phyloP scores from a whole-genome alignment of 768 basidiomycete genomes.

The Lyophyllum semitale region DNA sequence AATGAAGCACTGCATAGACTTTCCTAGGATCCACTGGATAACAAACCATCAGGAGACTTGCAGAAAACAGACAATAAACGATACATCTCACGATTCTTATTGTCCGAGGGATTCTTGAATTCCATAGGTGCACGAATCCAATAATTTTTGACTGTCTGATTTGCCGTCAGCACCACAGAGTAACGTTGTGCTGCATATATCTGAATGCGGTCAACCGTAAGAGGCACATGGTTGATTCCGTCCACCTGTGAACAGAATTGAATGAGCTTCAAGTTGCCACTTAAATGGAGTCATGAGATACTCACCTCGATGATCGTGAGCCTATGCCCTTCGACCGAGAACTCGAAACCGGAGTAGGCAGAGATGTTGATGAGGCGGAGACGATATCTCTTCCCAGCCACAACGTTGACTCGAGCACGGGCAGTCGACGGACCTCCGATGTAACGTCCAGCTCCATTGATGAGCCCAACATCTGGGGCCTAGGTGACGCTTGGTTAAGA shows the following conservation, averaged over 20 bases:
- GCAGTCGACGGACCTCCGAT: constrained; percentile 33
- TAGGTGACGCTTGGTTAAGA: background rate
- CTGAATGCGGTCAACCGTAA: constrained; percentile 38
- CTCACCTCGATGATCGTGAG: constrained; percentile 12
- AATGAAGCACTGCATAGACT: constrained; percentile 44
- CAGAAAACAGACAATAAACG: background rate
- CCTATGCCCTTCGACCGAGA: constrained; percentile 27
- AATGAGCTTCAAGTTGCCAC: background rate
- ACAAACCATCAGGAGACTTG: background rate
- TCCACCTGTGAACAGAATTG: constrained; percentile 28
- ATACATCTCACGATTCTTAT: background rate
- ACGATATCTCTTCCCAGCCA: constrained; percentile 37
- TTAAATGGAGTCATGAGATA: too few relatives aligned
- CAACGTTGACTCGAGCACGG: constrained; percentile 42
- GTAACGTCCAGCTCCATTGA: constrained; percentile 45
- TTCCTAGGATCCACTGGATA: constrained; percentile 27
- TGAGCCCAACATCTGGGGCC: constrained; percentile 24
- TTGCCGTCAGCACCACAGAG: constrained; percentile 38
- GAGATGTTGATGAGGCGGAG: constrained; percentile 45
- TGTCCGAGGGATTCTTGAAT: constrained; percentile 25
- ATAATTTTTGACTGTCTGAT: constrained; percentile 45
- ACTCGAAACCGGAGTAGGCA: constrained; percentile 33
- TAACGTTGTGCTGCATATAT: constrained; percentile 44
- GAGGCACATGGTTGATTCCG: constrained; percentile 30
- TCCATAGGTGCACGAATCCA: constrained; percentile 34